Evolutionary conservation across 2,329 filamentous ascomycete species (phyloP).

Genomic region (Arthrobotrys megalospora): DNA sequence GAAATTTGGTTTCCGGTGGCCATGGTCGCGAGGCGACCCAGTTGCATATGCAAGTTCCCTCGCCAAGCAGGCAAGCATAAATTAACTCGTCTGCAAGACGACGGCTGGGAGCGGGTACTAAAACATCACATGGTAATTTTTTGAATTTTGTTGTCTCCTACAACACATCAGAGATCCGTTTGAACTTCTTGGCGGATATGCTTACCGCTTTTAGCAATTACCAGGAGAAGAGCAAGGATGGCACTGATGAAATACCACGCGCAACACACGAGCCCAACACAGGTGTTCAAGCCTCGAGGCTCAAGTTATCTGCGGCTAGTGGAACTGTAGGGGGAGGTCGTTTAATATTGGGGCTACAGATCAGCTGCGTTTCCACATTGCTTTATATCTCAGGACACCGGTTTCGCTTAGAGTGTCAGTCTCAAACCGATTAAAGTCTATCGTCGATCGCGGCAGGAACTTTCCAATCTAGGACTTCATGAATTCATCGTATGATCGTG

Average conservation of each 20-base stretch:
- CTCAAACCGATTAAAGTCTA: no score
- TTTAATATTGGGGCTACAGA: no score
- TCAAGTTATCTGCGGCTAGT: no score
- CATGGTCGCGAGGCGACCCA: conserved; percentile 19
- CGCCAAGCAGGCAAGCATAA: conserved; percentile 8
- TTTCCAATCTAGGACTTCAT: not conserved
- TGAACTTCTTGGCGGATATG: not conserved
- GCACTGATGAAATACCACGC: conserved; percentile 25
- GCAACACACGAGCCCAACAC: conserved; percentile 15
- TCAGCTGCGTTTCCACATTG: no score
- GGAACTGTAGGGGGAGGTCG: no score
- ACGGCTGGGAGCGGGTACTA: no score
- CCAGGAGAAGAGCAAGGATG: not conserved
- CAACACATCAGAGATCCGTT: conserved; percentile 2
- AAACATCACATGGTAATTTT: not conserved
- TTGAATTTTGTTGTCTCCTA: not conserved
- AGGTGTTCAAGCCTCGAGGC: not conserved
- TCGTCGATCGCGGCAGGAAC: no score
- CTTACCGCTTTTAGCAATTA: conserved; percentile 13
- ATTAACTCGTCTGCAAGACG: not conserved
- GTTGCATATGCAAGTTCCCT: conserved; percentile 36
- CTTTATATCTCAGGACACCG: no score
- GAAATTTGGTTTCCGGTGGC: not conserved
- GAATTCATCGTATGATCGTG: no score
- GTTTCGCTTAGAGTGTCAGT: no score